Base-by-base conservation (phyloP, 192 early-diverging fungal genomes). In the Coemansia sp. region DNA sequence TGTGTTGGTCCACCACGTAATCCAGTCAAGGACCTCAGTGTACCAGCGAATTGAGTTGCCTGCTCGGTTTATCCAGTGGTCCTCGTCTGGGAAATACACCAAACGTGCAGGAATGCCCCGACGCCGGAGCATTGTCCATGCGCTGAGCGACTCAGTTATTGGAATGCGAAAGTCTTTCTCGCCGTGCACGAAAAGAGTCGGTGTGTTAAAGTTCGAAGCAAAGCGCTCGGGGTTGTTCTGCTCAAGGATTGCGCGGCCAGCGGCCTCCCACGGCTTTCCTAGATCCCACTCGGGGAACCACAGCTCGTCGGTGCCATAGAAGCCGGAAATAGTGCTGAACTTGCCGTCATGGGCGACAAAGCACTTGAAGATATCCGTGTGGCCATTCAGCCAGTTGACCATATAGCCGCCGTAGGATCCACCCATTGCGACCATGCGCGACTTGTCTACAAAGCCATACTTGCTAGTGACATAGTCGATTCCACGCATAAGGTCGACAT, bases 301-400 rank as follows among this genome's bases (percentile, higher is more conserved):
- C 45, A 92, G 86, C 70, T 94, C 91, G 57, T 94, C 92, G 8
- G 90, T 91, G 29, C 84, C 66, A 63, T 90, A 94, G 72, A 84
- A 93, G 12, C 81, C 73, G 42, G 80, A 75, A 30, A 84, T 63
- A 23, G 86, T 84, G 52, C 76, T 76, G 67, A 94, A 93, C 58
- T 89, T 81, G 59, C 92, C 91, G 70, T 91, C 91, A 59, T 94
- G 92, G 53, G 84, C 87, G 7, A 92, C 90, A 28, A 91, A 71
- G 34, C 73, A 76, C 39, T 73, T 74, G 74, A 94, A 94, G 39
- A 86, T 84, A 16, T 89, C 69, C 5, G 87, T 90, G 64, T 93
- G 86, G 35, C 86, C 87, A 68, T 93, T 93, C 59, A 93, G 81
- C 90, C 90, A 93, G 77, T 93, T 93, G 58, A 88, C 84, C 91